phyloP scores from a whole-genome alignment of 495 filamentous ascomycete species.

The Tuber microsphaerosporum region DNA sequence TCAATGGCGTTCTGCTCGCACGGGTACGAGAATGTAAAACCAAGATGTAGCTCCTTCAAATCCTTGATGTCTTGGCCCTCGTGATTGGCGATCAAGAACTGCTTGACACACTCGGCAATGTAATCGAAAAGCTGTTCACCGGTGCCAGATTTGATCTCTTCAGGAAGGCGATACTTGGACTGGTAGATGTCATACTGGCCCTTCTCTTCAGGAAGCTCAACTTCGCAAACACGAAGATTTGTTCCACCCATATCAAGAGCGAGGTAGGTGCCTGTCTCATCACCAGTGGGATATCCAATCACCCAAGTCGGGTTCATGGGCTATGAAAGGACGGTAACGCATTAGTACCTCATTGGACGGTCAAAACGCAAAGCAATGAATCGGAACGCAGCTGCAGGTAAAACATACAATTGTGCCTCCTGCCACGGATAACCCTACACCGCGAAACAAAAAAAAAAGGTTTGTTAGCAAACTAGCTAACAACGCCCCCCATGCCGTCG shows the following conservation, averaged over 20 bases:
- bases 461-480: slow-evolving; percentile 25
- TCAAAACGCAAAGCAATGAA: slow-evolving; percentile 31
- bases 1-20: slow-evolving; percentile 95
- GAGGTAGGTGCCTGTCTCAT: slow-evolving; percentile 84
- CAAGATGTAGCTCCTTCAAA: slow-evolving; percentile 65
- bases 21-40: slow-evolving; percentile 98
- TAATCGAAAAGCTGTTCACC: slow-evolving; percentile 95
- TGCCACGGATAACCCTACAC: slow-evolving; percentile 67
- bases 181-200: slow-evolving; percentile 98
- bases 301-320: slow-evolving; percentile 99
- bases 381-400: slow-evolving; percentile 33
- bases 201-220: slow-evolving; percentile 79
- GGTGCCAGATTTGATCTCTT: slow-evolving; percentile 85
- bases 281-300: slow-evolving; percentile 81
- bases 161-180: slow-evolving; percentile 95
- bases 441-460: slow-evolving; percentile 1
- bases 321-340: slow-evolving; percentile 47
- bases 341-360: slow-evolving; percentile 18
- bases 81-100: slow-evolving; percentile 92
- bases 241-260: slow-evolving; percentile 98
- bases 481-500: slow-evolving; percentile 12
- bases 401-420: slow-evolving; percentile 83
- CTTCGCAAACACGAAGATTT: slow-evolving; percentile 95
- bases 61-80: slow-evolving; percentile 54
- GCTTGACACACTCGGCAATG: slow-evolving; percentile 91